phyloP scores from a whole-genome alignment of 495 filamentous ascomycete species.

The Annulohypoxylon moriforme region DNA sequence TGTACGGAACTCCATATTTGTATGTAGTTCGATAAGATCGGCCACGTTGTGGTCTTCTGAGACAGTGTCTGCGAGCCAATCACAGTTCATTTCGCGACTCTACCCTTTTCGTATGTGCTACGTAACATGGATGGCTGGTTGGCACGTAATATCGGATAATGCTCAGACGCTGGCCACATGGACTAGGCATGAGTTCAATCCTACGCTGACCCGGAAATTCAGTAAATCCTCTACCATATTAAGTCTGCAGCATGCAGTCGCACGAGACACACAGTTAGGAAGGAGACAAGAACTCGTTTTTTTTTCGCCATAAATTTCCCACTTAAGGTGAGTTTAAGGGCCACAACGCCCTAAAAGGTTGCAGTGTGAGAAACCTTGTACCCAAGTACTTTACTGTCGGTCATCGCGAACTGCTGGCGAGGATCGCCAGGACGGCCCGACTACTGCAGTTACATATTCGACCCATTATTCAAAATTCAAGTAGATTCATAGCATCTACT shows the following conservation, averaged over 20 bases:
- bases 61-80: conserved; percentile 11
- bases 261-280: conserved; percentile 20
- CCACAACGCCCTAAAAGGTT: not conserved
- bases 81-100: conserved; percentile 10
- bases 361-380: not conserved
- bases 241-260: not conserved
- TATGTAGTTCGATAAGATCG: not conserved
- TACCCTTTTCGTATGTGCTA: conserved; percentile 14
- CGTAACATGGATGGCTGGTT: conserved; percentile 21
- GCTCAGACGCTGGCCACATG: not conserved
- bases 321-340: not conserved
- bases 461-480: not conserved
- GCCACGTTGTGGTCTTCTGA: conserved; percentile 18
- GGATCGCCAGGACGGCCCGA: conserved; percentile 38
- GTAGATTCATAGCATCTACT: not conserved
- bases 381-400: not conserved
- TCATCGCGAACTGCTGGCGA: conserved; percentile 5
- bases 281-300: conserved; percentile 13
- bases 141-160: conserved; percentile 17
- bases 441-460: conserved; percentile 13
- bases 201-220: conserved; percentile 2
- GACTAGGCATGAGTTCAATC: not conserved
- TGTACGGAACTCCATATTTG: not conserved
- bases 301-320: conserved; percentile 9
- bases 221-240: conserved; percentile 15